A percentile compares a stretch with the other conserved stretches of the same genome.
Evolutionary conservation across 148 eudicot genomes (phyloP).

Genomic region (Euryodendron excelsum): DNA sequence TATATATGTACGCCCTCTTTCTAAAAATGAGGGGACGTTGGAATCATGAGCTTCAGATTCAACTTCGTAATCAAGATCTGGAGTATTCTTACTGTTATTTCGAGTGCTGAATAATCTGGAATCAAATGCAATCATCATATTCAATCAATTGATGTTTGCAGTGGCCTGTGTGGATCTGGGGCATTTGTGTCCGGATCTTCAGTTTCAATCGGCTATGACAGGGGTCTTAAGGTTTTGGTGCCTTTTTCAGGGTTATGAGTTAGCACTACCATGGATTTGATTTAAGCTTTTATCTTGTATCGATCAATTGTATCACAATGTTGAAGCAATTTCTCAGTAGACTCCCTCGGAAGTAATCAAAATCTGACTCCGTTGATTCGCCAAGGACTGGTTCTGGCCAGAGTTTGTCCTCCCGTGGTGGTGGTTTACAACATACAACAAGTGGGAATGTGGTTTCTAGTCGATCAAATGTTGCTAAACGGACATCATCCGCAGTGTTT

Average conservation of each 20-base stretch:
- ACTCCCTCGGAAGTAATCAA: conserved; percentile 67
- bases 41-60: conserved; percentile 2
- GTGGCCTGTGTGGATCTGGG: not conserved
- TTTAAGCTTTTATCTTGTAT: conserved; percentile 3
- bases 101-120: not conserved
- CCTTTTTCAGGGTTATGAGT: conserved; percentile 2
- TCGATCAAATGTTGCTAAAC: conserved; percentile 38
- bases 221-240: conserved; percentile 24
- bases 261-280: conserved; percentile 15
- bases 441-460: conserved; percentile 36
- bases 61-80: not conserved
- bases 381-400: conserved; percentile 24
- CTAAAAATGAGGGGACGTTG: not conserved
- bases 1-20: not conserved
- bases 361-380: conserved; percentile 45
- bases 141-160: conserved; percentile 6
- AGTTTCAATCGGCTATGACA: conserved; percentile 17
- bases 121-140: not conserved
- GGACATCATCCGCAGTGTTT: conserved; percentile 78
- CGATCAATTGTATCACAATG: conserved; percentile 36
- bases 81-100: not conserved
- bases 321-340: conserved; percentile 78
- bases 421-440: conserved; percentile 20
- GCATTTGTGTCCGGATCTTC: not conserved
- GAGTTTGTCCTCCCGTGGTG: conserved; percentile 20